A percentile compares a stretch with the other conserved stretches of the same genome.
phyloP scores from a whole-genome alignment of 1,139 yeast genomes.

The Debaryomyces sp. region DNA sequence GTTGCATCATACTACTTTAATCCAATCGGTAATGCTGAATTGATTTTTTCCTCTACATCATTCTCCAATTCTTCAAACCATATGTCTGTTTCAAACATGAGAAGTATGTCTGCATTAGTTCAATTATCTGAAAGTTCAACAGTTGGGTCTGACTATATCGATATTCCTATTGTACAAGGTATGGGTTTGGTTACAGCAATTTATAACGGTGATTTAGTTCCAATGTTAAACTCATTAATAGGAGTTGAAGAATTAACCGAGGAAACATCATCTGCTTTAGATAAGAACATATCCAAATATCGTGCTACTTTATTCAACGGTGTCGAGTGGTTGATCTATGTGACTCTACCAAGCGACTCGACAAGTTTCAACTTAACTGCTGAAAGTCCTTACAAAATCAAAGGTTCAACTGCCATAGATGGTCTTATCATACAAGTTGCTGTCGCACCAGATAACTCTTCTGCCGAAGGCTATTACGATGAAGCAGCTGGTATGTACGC shows the following conservation, averaged over 20 bases:
- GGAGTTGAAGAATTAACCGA: slow-evolving; percentile 52
- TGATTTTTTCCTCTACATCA: slow-evolving; percentile 59
- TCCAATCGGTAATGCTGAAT: slow-evolving; percentile 54
- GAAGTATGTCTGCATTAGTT: slow-evolving; percentile 58
- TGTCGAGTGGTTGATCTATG: slow-evolving; percentile 60
- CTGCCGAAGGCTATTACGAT: slow-evolving; percentile 33
- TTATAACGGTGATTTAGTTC: slow-evolving; percentile 59
- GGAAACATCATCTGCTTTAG: slow-evolving; percentile 38
- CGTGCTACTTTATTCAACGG: slow-evolving; percentile 54
- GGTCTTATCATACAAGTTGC: slow-evolving; percentile 67
- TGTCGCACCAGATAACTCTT: slow-evolving; percentile 43
- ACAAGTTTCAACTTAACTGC: slow-evolving; percentile 39
- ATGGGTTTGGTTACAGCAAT: slow-evolving; percentile 78
- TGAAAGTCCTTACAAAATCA: slow-evolving; percentile 37
- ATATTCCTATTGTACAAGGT: slow-evolving; percentile 60
- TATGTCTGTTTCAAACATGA: slow-evolving; percentile 52
- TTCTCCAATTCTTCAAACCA: slow-evolving; percentile 36
- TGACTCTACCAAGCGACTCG: slow-evolving; percentile 47
- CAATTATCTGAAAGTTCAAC: slow-evolving; percentile 38
- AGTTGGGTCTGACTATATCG: slow-evolving; percentile 32
- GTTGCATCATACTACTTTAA: slow-evolving; percentile 50
- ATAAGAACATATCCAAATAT: slow-evolving; percentile 52
- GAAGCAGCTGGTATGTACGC: slow-evolving; percentile 42
- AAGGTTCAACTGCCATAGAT: slow-evolving; percentile 48
- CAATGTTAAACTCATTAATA: slow-evolving; percentile 53